A percentile compares a stretch with the other conserved stretches of the same genome.
These are phyloP conservation scores for Kwoniella shivajii DNA, from an alignment of 1,284 basidiomycete species.

Conservation along the genomic window DNA sequence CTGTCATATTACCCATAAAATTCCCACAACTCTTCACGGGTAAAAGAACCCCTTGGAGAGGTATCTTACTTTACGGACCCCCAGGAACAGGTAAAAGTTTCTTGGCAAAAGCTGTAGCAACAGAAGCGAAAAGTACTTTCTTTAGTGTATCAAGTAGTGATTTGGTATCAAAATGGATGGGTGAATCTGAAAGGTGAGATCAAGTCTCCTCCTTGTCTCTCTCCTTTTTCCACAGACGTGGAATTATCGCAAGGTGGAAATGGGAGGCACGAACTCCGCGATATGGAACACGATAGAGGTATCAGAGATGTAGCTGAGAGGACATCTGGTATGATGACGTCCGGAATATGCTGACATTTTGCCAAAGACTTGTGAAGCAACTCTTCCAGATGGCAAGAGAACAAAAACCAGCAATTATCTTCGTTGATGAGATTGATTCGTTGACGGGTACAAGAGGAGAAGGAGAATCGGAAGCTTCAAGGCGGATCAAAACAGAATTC, in stretches of 20 bases:
- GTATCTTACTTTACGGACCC: conserved; percentile 93
- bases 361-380: conserved; percentile 83
- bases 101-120: conserved; percentile 96
- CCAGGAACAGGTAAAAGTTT: conserved; percentile 89
- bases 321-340: too few species aligned
- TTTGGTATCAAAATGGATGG: conserved; percentile 99
- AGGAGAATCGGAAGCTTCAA: conserved; percentile 91
- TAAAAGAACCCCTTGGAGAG: conserved; percentile 94
- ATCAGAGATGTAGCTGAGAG: too few species aligned
- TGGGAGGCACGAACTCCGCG: too few species aligned
- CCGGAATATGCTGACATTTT: conserved; percentile 4
- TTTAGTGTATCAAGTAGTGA: conserved; percentile 95
- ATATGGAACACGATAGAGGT: too few species aligned
- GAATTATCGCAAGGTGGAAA: too few species aligned
- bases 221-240: too few species aligned
- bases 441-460: conserved; percentile 93
- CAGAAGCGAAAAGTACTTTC: conserved; percentile 98
- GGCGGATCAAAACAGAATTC: conserved; percentile 98
- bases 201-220: too few species aligned
- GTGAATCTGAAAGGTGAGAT: conserved; percentile 88
- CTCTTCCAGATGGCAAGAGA: conserved; percentile 96
- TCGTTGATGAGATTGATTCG: conserved; percentile 98
- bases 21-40: conserved; percentile 98
- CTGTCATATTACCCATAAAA: conserved; percentile 97
- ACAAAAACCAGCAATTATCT: conserved; percentile 95